These are phyloP conservation scores for Kluyveromyces marxianus DNA, from an alignment of 1,139 yeast species.

Conservation along the genomic window DNA sequence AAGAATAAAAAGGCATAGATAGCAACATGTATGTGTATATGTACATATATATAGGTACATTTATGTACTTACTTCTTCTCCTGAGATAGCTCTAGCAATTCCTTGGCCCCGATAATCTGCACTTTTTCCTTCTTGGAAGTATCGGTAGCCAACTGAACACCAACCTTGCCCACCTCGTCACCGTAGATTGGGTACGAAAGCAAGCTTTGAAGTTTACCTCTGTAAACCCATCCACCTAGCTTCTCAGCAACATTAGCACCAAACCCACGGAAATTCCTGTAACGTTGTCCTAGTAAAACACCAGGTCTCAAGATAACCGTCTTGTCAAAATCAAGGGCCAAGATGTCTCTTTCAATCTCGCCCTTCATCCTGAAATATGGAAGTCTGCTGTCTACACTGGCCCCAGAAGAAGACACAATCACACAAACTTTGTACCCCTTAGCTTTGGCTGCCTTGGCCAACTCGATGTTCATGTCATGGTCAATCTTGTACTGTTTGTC, in stretches of 20 bases:
- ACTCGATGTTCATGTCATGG: slow-evolving; percentile 53
- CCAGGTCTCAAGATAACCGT: slow-evolving; percentile 72
- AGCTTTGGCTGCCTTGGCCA: slow-evolving; percentile 64
- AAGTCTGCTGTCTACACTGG: slow-evolving; percentile 45
- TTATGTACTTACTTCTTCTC: background rate
- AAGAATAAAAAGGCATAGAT: too few relatives aligned
- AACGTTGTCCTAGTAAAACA: slow-evolving; percentile 49
- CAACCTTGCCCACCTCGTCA: slow-evolving; percentile 44
- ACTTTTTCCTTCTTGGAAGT: slow-evolving; percentile 16
- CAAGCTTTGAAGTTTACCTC: slow-evolving; percentile 31
- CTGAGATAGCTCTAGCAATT: slow-evolving; percentile 19
- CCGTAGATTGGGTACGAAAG: slow-evolving; percentile 38
- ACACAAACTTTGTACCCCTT: slow-evolving; percentile 59
- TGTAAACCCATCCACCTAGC: slow-evolving; percentile 33
- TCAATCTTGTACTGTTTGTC: slow-evolving; percentile 62
- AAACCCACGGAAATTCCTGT: slow-evolving; percentile 34
- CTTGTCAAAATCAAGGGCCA: slow-evolving; percentile 52
- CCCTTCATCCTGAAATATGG: slow-evolving; percentile 59
- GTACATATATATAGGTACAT: too few relatives aligned
- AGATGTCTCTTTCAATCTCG: slow-evolving; percentile 51
- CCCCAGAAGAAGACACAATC: slow-evolving; percentile 55
- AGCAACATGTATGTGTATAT: too few relatives aligned
- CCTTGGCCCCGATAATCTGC: slow-evolving; percentile 22
- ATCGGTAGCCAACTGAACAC: slow-evolving; percentile 31
- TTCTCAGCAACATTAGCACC: slow-evolving; percentile 26